Percentiles rank a stretch among this genome's conserved stretches.
phyloP scores from a whole-genome alignment of 805 yeast species.

The Komagataella pseudopastoris region DNA sequence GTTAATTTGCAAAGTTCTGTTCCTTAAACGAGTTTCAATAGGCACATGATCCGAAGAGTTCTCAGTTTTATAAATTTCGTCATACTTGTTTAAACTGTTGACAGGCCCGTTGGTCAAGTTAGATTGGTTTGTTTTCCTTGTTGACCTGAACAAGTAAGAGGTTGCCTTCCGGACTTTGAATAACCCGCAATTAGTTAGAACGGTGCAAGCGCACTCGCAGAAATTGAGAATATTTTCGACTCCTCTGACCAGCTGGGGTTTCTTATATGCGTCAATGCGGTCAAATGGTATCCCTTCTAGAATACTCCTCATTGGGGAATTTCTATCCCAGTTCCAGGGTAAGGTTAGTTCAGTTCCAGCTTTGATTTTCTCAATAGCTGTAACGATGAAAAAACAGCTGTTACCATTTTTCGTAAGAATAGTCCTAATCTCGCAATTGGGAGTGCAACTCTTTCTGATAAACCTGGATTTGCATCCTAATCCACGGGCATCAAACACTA shows the following conservation, averaged over 20 bases:
- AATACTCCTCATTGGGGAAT: slow-evolving; percentile 59
- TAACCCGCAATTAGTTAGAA: slow-evolving; percentile 38
- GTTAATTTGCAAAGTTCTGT: neutral
- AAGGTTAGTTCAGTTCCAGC: slow-evolving; percentile 63
- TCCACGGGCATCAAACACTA: slow-evolving; percentile 70
- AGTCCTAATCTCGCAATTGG: slow-evolving; percentile 57
- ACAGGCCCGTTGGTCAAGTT: slow-evolving; percentile 8
- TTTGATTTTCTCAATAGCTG: slow-evolving; percentile 40
- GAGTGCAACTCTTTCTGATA: slow-evolving; percentile 60
- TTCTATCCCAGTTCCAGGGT: slow-evolving; percentile 81
- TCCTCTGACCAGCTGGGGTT: slow-evolving; percentile 41
- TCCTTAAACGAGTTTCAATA: neutral
- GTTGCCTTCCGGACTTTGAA: slow-evolving; percentile 50
- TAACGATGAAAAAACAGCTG: slow-evolving; percentile 28
- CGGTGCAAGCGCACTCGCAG: slow-evolving; percentile 49
- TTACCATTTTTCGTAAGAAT: slow-evolving; percentile 20
- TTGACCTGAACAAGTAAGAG: slow-evolving; percentile 43
- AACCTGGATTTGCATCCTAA: slow-evolving; percentile 69
- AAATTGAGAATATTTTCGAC: slow-evolving; percentile 48
- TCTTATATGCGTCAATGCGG: slow-evolving; percentile 35
- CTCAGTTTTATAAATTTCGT: slow-evolving; percentile 13
- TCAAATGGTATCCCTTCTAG: slow-evolving; percentile 36
- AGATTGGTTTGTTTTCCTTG: slow-evolving; percentile 23
- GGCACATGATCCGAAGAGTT: slow-evolving; percentile 7
- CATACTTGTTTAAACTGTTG: slow-evolving; percentile 19